Percentiles rank a stretch among this genome's conserved stretches.
Conservation (phyloP, 148 eudicot species). For the Drosera capensis region DNA sequence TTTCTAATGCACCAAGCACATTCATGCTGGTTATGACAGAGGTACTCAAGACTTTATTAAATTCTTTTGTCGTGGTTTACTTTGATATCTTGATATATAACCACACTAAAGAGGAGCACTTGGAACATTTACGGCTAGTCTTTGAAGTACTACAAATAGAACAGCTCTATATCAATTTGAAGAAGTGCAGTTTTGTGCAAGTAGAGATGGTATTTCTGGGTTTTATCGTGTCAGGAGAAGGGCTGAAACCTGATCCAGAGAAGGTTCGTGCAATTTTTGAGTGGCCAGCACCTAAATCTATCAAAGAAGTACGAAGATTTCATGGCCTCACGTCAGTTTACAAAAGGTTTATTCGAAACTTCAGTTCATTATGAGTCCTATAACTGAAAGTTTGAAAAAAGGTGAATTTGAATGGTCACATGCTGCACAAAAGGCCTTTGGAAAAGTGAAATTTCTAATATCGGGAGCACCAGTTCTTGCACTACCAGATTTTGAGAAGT, state of each 20-base stretch:
- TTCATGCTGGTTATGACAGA: too few relatives aligned
- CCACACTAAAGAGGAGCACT: background rate
- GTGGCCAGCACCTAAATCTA: background rate
- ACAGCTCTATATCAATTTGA: too few relatives aligned
- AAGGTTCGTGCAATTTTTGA: background rate
- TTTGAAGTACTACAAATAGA: background rate
- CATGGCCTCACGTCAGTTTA: background rate
- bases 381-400: background rate
- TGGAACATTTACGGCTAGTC: background rate
- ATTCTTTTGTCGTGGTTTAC: background rate
- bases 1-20: background rate
- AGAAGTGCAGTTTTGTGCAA: background rate
- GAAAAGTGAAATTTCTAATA: background rate
- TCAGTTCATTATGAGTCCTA: background rate
- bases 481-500: background rate
- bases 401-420: background rate
- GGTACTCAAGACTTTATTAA: background rate
- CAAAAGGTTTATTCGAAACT: background rate
- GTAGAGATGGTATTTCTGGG: too few relatives aligned
- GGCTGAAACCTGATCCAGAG: background rate
- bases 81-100: background rate
- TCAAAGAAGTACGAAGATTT: background rate
- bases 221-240: background rate
- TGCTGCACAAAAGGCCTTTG: background rate
- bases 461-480: background rate